Evolutionary conservation across 495 filamentous ascomycete species (phyloP).

Genomic region (Tuber microsphaerosporum): DNA sequence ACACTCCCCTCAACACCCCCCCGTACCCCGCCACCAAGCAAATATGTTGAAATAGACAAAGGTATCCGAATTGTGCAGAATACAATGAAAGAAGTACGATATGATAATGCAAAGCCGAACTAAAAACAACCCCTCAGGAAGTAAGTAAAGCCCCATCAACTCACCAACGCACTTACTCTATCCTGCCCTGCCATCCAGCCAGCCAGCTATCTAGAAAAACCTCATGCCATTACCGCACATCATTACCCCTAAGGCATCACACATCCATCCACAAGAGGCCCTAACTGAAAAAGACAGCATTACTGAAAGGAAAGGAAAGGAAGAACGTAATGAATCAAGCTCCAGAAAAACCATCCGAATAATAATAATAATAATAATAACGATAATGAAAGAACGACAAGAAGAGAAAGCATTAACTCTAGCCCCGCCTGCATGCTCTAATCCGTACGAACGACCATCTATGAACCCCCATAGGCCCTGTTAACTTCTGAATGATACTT

Average conservation of each 20-base stretch:
- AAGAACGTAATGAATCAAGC: not conserved
- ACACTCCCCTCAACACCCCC: not conserved
- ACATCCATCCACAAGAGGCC: not conserved
- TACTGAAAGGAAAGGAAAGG: not conserved
- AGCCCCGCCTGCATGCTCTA: not conserved
- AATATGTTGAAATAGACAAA: not conserved
- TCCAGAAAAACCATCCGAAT: not conserved
- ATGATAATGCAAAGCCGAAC: not conserved
- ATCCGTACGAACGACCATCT: not conserved
- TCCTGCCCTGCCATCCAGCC: not conserved
- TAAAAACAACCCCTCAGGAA: not conserved
- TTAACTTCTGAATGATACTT: slow-evolving; percentile 61
- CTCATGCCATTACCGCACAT: not conserved
- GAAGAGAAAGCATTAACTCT: not conserved
- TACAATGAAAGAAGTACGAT: not conserved
- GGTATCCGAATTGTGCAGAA: not conserved
- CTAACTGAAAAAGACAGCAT: not conserved
- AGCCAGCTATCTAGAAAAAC: not conserved
- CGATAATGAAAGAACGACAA: not conserved
- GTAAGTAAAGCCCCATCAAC: not conserved
- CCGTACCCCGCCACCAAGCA: not conserved
- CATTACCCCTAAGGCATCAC: not conserved
- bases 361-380: not conserved
- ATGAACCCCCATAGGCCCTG: slow-evolving; percentile 48
- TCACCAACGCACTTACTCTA: not conserved